These are phyloP conservation scores for Rosa multiflora DNA, from an alignment of 306 rosid genomes.

Conservation along the genomic window DNA sequence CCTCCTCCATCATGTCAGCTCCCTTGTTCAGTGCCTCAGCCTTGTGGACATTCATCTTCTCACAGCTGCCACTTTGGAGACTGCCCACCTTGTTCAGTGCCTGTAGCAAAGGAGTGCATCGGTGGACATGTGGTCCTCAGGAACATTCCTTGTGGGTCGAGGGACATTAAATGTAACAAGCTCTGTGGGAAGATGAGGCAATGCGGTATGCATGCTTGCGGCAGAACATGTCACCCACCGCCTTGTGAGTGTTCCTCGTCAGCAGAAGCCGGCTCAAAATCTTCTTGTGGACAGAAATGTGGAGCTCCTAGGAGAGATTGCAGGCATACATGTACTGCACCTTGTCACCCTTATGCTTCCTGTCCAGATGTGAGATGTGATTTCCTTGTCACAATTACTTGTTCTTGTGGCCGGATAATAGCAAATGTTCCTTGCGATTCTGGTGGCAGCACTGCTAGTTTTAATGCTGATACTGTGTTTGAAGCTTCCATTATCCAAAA, in stretches of 20 bases:
- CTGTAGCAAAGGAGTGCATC: slow-evolving; percentile 87
- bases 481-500: slow-evolving; percentile 75
- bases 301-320: slow-evolving; percentile 93
- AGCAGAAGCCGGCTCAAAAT: slow-evolving; percentile 41
- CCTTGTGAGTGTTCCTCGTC: slow-evolving; percentile 63
- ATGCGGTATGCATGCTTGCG: slow-evolving; percentile 91
- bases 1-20: slow-evolving; percentile 82
- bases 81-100: slow-evolving; percentile 92
- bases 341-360: slow-evolving; percentile 72
- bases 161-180: slow-evolving; percentile 86
- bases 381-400: slow-evolving; percentile 60
- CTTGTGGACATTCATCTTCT: slow-evolving; percentile 83
- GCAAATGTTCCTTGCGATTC: slow-evolving; percentile 85
- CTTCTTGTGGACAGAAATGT: slow-evolving; percentile 88
- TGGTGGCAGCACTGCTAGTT: slow-evolving; percentile 56
- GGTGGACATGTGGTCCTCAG: slow-evolving; percentile 93
- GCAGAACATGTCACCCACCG: slow-evolving; percentile 68
- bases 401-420: slow-evolving; percentile 76
- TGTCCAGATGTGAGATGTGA: slow-evolving; percentile 83
- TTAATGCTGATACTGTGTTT: slow-evolving; percentile 55
- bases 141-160: slow-evolving; percentile 93
- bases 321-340: slow-evolving; percentile 75
- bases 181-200: slow-evolving; percentile 92
- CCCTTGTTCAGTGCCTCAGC: slow-evolving; percentile 80
- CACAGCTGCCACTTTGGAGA: slow-evolving; percentile 98